Percentiles rank a stretch among this genome's conserved stretches.
Evolutionary conservation across 768 basidiomycete genomes (phyloP).

Genomic region (Boletellus ananas): DNA sequence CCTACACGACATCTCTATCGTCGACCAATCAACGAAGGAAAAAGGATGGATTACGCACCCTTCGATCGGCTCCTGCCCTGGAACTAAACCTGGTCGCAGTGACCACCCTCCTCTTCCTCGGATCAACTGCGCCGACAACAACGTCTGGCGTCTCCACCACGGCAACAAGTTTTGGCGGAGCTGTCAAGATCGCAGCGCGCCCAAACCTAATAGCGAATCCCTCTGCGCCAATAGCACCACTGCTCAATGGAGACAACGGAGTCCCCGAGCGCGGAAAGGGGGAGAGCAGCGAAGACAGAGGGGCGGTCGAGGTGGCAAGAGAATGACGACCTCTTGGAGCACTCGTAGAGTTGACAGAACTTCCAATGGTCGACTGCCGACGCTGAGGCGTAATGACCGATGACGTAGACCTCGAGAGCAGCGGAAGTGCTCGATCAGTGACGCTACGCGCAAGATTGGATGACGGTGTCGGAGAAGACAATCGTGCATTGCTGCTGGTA

Average conservation of each 20-base stretch:
- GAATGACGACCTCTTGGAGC: slow-evolving; percentile 45
- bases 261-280: slow-evolving; percentile 34
- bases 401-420: slow-evolving; percentile 53
- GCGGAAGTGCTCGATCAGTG: slow-evolving; percentile 42
- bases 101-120: slow-evolving; percentile 76
- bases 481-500: slow-evolving; percentile 14
- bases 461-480: slow-evolving; percentile 29
- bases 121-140: slow-evolving; percentile 85
- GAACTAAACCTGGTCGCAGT: slow-evolving; percentile 88
- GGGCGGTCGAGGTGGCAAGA: slow-evolving; percentile 39
- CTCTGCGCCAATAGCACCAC: slow-evolving; percentile 23
- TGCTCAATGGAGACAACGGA: slow-evolving; percentile 26
- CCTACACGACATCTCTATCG: slow-evolving; percentile 37
- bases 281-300: slow-evolving; percentile 31
- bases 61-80: slow-evolving; percentile 73
- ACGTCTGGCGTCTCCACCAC: slow-evolving; percentile 86
- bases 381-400: slow-evolving; percentile 42
- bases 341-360: slow-evolving; percentile 33
- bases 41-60: slow-evolving; percentile 47
- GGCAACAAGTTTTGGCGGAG: slow-evolving; percentile 79
- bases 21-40: background rate
- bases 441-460: slow-evolving; percentile 17
- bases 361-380: slow-evolving; percentile 27
- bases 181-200: slow-evolving; percentile 71
- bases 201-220: slow-evolving; percentile 54